These are phyloP conservation scores for Scheffersomyces illinoinensis DNA, from an alignment of 1,139 yeast species.

Conservation along the genomic window DNA sequence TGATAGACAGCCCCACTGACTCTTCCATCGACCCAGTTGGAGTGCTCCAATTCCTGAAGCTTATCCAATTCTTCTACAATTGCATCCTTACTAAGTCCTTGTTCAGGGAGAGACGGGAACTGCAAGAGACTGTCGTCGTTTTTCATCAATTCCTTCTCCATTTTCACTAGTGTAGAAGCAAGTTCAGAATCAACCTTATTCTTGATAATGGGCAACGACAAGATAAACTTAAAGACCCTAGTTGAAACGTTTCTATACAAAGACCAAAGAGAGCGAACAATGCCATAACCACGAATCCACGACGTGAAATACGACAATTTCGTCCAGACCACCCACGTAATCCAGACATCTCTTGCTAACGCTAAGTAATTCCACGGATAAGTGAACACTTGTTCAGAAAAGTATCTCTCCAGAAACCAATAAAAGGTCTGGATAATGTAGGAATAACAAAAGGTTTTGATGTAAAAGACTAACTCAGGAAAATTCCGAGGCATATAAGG, in stretches of 20 bases:
- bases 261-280: constrained; percentile 22
- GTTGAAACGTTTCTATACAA: constrained; percentile 15
- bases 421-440: background rate
- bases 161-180: constrained; percentile 38
- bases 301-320: constrained; percentile 10
- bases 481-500: constrained; percentile 16
- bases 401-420: background rate
- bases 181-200: constrained; percentile 64
- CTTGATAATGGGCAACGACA: constrained; percentile 56
- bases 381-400: background rate
- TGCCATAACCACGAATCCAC: constrained; percentile 41
- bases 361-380: constrained; percentile 7
- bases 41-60: constrained; percentile 54
- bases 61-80: constrained; percentile 52
- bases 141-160: constrained; percentile 58
- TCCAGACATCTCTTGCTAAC: constrained; percentile 28
- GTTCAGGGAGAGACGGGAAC: constrained; percentile 53
- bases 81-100: constrained; percentile 50
- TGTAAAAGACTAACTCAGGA: constrained; percentile 9
- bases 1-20: constrained; percentile 97
- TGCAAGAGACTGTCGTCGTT: constrained; percentile 49
- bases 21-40: constrained; percentile 81
- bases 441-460: constrained; percentile 1
- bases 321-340: constrained; percentile 18
- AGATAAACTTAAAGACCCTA: constrained; percentile 30